phyloP scores from a whole-genome alignment of 129 eudicot species.

The Flaveria sonorensis region DNA sequence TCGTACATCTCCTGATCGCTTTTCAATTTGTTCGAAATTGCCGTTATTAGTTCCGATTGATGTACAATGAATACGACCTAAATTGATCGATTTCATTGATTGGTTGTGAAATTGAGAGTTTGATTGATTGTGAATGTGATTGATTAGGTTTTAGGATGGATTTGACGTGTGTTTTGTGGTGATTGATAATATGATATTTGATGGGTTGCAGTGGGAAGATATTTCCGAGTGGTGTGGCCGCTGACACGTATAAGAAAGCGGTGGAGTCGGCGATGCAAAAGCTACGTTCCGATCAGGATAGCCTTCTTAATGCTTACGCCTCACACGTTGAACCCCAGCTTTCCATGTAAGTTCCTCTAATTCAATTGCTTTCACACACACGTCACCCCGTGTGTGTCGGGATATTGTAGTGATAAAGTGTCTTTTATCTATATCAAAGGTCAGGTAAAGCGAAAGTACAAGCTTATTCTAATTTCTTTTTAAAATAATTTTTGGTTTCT shows the following conservation, averaged over 20 bases:
- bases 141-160: too few species aligned
- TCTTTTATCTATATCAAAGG: too few species aligned
- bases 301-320: constrained; percentile 27
- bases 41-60: not conserved
- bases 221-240: constrained; percentile 78
- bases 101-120: not conserved
- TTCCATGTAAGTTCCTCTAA: constrained; percentile 42
- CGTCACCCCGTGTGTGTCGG: not conserved
- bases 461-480: too few species aligned
- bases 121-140: too few species aligned
- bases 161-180: too few species aligned
- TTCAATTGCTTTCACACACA: constrained; percentile 21
- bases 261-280: constrained; percentile 81
- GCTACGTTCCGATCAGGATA: constrained; percentile 48
- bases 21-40: not conserved
- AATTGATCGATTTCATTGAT: too few species aligned
- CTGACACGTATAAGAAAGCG: constrained; percentile 76
- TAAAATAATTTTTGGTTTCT: too few species aligned
- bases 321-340: constrained; percentile 24
- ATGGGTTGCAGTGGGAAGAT: constrained; percentile 66
- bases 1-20: not conserved
- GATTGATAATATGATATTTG: not conserved
- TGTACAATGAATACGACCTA: not conserved
- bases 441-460: too few species aligned
- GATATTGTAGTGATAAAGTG: too few species aligned